phyloP scores from a whole-genome alignment of 495 filamentous ascomycete genomes.

The Astrocystis sublimbata region DNA sequence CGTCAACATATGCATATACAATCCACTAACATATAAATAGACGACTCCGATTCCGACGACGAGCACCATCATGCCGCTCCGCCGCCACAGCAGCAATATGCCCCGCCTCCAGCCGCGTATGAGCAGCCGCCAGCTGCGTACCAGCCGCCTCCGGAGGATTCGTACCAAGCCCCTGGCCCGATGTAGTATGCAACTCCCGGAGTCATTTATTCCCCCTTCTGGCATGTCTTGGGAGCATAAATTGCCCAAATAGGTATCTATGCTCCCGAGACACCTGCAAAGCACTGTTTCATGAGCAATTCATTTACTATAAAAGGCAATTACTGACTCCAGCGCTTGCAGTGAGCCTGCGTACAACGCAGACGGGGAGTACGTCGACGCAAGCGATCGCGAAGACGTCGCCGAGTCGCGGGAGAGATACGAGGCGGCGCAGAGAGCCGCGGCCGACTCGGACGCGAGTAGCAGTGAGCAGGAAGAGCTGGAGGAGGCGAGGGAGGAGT shows the following conservation, averaged over 20 bases:
- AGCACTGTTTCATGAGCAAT: too few relatives aligned
- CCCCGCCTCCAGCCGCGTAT: conserved; percentile 19
- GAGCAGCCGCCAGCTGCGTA: too few relatives aligned
- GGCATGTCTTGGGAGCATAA: too few relatives aligned
- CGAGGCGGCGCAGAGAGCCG: conserved; percentile 40
- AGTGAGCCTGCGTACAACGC: conserved; percentile 35
- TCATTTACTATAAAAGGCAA: too few relatives aligned
- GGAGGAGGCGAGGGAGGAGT: conserved; percentile 47
- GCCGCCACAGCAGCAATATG: conserved; percentile 26
- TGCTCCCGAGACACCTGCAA: too few relatives aligned
- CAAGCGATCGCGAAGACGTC: conserved; percentile 43
- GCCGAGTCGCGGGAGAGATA: conserved; percentile 39
- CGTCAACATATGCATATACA: neutral
- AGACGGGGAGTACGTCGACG: conserved; percentile 40
- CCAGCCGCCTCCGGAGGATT: too few relatives aligned
- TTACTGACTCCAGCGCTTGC: conserved; percentile 22
- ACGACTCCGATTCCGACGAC: conserved; percentile 30
- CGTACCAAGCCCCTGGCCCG: neutral
- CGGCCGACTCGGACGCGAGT: conserved; percentile 38
- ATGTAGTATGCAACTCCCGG: conserved; percentile 17
- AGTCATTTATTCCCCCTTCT: too few relatives aligned
- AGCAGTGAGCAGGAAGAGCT: conserved; percentile 47
- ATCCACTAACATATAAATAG: neutral
- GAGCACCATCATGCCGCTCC: conserved; percentile 23
- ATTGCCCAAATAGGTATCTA: too few relatives aligned